Conservation (phyloP, 257 asterid species). For the Nemophila menziesii region DNA sequence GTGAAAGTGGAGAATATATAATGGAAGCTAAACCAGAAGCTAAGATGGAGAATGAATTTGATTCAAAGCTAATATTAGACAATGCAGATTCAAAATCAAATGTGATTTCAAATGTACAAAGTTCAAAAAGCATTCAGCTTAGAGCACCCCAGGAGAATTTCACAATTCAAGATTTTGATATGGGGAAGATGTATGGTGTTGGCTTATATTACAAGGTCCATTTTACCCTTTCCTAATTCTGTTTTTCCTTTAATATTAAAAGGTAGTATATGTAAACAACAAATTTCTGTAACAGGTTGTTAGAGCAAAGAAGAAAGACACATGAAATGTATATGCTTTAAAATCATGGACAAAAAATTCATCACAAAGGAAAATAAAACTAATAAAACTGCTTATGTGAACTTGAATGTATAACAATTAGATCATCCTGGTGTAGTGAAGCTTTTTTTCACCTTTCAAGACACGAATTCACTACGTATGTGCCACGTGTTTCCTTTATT, state of each 20-base stretch:
- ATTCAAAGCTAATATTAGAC: slow-evolving; percentile 60
- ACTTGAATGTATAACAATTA: slow-evolving; percentile 89
- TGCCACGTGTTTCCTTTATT: slow-evolving; percentile 6
- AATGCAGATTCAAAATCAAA: slow-evolving; percentile 3
- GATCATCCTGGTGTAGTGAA: slow-evolving; percentile 95
- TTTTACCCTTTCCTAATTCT: neutral
- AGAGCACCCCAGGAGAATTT: slow-evolving; percentile 95
- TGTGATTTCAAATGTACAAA: slow-evolving; percentile 27
- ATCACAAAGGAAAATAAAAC: slow-evolving; percentile 96
- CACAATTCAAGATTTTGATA: slow-evolving; percentile 81
- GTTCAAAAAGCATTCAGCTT: slow-evolving; percentile 75
- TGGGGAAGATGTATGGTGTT: slow-evolving; percentile 95
- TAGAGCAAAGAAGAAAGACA: slow-evolving; percentile 91
- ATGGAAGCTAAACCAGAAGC: slow-evolving; percentile 18
- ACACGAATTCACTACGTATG: slow-evolving; percentile 89
- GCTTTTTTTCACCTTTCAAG: slow-evolving; percentile 88
- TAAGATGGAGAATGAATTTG: slow-evolving; percentile 77
- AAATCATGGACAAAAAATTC: slow-evolving; percentile 95
- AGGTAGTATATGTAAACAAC: neutral
- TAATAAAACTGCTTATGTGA: slow-evolving; percentile 95
- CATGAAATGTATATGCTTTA: slow-evolving; percentile 74
- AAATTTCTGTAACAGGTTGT: slow-evolving; percentile 51
- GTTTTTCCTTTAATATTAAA: slow-evolving; percentile 1
- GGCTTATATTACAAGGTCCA: slow-evolving; percentile 96
- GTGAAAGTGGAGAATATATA: slow-evolving; percentile 17